These are phyloP conservation scores for Rhizophagus clarus DNA, from an alignment of 192 early-diverging fungal genomes.

Conservation along the genomic window DNA sequence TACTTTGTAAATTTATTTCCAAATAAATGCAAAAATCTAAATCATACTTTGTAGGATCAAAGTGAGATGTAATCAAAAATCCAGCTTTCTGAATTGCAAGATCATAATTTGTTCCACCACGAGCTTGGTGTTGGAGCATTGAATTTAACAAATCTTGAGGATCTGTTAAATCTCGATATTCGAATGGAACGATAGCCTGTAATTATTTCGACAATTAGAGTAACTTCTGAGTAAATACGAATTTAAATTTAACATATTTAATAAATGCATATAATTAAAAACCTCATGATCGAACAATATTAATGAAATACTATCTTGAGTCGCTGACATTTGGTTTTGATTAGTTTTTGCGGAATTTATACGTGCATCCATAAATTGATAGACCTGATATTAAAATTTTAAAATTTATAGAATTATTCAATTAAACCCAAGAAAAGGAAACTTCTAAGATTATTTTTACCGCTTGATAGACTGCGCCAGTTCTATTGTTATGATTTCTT, in stretches of 20 bases:
- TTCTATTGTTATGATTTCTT: constrained; percentile 28
- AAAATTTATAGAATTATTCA: neutral
- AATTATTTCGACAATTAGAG: no score
- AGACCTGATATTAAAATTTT: neutral
- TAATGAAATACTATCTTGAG: constrained; percentile 29
- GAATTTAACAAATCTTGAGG: neutral
- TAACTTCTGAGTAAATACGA: no score
- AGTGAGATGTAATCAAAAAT: neutral
- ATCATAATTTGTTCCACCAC: constrained; percentile 26
- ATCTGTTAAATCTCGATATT: constrained; percentile 13
- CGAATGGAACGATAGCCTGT: neutral
- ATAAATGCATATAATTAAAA: no score
- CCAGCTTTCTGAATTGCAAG: constrained; percentile 21
- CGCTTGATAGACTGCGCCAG: constrained; percentile 31
- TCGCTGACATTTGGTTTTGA: neutral
- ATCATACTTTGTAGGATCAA: constrained; percentile 26
- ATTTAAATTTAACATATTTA: no score
- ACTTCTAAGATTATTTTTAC: neutral
- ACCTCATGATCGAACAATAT: constrained; percentile 16
- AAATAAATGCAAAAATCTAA: neutral
- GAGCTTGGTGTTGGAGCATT: constrained; percentile 19
- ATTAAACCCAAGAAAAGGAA: neutral
- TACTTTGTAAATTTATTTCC: no score
- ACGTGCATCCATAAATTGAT: constrained; percentile 28
- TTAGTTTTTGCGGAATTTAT: neutral